Conservation (phyloP, 108 stramenopile species). For the Cafeteria roenbergensis region DNA sequence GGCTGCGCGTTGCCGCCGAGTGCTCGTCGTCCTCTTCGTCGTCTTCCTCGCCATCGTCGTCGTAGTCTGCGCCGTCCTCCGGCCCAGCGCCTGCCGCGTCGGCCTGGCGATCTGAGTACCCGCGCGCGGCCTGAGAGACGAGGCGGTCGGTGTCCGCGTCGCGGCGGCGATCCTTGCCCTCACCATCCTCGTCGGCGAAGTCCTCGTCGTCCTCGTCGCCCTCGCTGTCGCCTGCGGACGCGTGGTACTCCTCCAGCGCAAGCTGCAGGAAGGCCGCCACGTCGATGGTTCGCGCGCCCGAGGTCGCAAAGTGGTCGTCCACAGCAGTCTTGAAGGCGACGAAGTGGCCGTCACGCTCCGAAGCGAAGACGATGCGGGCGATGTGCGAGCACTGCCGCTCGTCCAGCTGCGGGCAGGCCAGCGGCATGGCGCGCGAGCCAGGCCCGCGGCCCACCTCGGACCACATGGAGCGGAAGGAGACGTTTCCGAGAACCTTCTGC, state of each 20-base stretch:
- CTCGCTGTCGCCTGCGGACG: background rate
- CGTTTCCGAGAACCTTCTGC: conserved; percentile 16
- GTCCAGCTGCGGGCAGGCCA: conserved; percentile 6
- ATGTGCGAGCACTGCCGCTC: conserved; percentile 15
- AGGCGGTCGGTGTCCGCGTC: background rate
- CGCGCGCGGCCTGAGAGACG: background rate
- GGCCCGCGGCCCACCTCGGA: conserved; percentile 9
- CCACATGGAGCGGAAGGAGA: conserved; percentile 12
- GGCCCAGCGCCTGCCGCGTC: background rate
- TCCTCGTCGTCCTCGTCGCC: background rate
- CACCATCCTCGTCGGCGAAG: background rate
- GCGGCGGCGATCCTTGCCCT: background rate
- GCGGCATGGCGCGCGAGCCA: background rate
- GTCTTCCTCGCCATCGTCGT: background rate
- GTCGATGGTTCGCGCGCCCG: conserved; percentile 11
- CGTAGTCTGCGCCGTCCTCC: background rate
- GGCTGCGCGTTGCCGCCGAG: background rate
- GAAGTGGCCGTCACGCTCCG: conserved; percentile 15
- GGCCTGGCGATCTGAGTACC: background rate
- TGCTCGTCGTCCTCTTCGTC: background rate
- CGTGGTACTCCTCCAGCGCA: conserved; percentile 21
- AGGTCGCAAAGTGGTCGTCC: background rate
- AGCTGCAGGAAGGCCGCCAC: conserved; percentile 15
- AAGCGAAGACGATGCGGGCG: conserved; percentile 24
- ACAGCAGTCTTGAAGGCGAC: conserved; percentile 18